These are phyloP conservation scores for Colletotrichum tropicale DNA, from an alignment of 2,329 filamentous ascomycete species.

Conservation along the genomic window DNA sequence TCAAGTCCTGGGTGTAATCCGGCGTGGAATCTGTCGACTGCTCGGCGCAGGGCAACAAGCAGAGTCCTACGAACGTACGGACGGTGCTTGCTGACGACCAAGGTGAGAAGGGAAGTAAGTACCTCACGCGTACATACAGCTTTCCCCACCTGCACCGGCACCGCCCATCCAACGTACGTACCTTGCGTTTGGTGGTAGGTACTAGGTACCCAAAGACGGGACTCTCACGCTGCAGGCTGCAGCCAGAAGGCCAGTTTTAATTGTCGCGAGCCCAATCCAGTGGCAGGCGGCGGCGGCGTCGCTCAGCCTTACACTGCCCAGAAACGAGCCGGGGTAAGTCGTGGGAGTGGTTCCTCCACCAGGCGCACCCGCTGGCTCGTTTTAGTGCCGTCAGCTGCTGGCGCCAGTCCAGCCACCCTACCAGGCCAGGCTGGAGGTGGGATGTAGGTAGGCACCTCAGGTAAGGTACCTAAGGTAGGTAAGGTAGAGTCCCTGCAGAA, in stretches of 20 bases:
- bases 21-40: neutral
- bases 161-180: neutral
- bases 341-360: neutral
- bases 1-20: neutral
- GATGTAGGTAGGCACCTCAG: neutral
- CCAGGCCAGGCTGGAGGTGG: neutral
- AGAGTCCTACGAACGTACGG: neutral
- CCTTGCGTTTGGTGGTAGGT: neutral
- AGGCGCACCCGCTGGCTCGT: neutral
- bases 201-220: neutral
- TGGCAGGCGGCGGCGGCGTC: neutral
- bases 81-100: neutral
- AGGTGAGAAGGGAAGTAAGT: neutral
- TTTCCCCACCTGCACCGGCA: neutral
- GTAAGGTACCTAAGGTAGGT: neutral
- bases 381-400: slow-evolving; percentile 26
- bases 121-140: neutral
- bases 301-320: slow-evolving; percentile 22
- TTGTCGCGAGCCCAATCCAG: neutral
- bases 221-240: neutral
- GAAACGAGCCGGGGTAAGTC: slow-evolving; percentile 4
- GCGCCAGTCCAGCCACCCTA: slow-evolving; percentile 25
- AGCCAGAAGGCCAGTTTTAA: neutral
- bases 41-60: neutral
- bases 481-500: neutral